Evolutionary conservation across 1,284 basidiomycete species (phyloP).

Genomic region (Ganoderma boninense): DNA sequence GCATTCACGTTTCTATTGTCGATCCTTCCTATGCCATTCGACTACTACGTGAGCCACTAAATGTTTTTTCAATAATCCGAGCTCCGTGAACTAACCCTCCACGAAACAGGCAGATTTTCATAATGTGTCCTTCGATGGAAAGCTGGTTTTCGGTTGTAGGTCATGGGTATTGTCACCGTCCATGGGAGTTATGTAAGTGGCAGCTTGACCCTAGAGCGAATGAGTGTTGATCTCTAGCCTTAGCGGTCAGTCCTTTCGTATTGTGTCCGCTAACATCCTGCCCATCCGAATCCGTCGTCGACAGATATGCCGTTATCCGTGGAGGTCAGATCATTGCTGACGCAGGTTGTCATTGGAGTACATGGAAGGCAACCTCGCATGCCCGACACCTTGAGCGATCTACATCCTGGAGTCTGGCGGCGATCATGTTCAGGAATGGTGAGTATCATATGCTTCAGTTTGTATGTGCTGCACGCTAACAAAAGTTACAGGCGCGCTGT

Average conservation of each 20-base stretch:
- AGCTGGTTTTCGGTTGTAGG: background rate
- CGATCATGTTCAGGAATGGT: conserved; percentile 1
- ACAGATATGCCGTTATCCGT: background rate
- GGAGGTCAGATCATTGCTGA: conserved; percentile 7
- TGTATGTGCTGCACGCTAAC: background rate
- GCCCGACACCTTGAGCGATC: background rate
- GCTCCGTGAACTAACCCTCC: background rate
- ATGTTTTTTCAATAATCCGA: background rate
- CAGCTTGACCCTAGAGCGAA: background rate
- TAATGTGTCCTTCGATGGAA: background rate
- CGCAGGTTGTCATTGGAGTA: background rate
- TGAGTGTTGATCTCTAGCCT: background rate
- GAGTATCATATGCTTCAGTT: background rate
- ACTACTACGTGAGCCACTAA: background rate
- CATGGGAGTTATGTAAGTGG: background rate
- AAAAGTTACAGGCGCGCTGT: background rate
- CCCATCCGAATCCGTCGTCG: too few relatives aligned
- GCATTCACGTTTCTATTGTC: background rate
- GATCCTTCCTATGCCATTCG: background rate
- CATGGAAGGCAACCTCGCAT: background rate
- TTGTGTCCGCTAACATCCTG: background rate
- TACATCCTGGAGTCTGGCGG: background rate
- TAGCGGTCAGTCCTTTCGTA: background rate
- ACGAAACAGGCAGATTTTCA: background rate
- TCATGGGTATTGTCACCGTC: background rate